Percentiles rank a stretch among this genome's conserved stretches.
phyloP scores from a whole-genome alignment of 192 early-diverging fungal species.

The Oehlia diaphana region DNA sequence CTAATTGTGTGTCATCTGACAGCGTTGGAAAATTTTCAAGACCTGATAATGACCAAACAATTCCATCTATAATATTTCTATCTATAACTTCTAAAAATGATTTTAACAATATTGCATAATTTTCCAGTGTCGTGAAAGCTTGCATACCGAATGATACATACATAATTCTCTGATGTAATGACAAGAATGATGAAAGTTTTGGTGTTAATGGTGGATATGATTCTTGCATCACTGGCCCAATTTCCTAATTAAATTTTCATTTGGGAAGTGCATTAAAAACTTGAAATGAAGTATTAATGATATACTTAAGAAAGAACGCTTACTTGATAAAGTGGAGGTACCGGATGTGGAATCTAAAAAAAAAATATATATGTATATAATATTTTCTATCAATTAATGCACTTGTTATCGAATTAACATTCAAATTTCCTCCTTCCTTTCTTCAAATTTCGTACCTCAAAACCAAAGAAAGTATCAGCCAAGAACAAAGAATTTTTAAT shows the following conservation, averaged over 20 bases:
- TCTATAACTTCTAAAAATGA: slow-evolving; percentile 32
- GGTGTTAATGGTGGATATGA: slow-evolving; percentile 17
- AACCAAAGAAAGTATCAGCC: slow-evolving; percentile 27
- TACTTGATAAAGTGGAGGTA: slow-evolving; percentile 11
- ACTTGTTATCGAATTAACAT: too few relatives aligned
- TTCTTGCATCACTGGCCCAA: slow-evolving; percentile 40
- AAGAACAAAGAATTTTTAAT: slow-evolving; percentile 17
- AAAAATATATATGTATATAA: not conserved
- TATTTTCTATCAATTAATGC: not conserved
- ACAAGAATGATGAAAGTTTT: slow-evolving; percentile 14
- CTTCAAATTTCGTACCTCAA: slow-evolving; percentile 4
- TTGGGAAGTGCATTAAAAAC: not conserved
- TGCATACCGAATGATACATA: slow-evolving; percentile 40
- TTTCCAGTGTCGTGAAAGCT: slow-evolving; percentile 11
- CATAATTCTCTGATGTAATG: slow-evolving; percentile 14
- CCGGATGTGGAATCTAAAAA: slow-evolving; percentile 5
- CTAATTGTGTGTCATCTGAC: not conserved
- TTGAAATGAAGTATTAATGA: not conserved
- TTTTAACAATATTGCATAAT: slow-evolving; percentile 31
- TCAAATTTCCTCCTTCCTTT: not conserved
- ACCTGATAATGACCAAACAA: slow-evolving; percentile 35
- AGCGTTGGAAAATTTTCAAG: not conserved
- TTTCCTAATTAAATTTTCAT: not conserved
- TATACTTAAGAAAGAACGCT: not conserved
- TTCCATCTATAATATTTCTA: slow-evolving; percentile 31